Evolutionary conservation across 768 basidiomycete genomes (phyloP).

Genomic region (Lactarius hatsudake): DNA sequence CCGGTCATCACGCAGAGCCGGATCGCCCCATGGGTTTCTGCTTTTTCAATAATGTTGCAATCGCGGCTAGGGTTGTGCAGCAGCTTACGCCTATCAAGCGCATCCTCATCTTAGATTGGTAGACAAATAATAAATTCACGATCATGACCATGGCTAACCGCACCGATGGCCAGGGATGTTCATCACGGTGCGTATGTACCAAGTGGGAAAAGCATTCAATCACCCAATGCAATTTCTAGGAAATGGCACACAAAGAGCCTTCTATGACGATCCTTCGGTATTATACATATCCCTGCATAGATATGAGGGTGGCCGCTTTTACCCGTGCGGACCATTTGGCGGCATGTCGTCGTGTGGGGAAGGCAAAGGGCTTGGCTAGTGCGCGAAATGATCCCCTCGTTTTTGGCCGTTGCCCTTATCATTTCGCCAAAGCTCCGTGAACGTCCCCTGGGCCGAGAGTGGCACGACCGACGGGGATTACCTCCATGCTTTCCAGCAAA

Average conservation of each 20-base stretch:
- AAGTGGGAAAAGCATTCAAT: neutral
- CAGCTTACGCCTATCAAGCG: slow-evolving; percentile 66
- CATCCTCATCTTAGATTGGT: slow-evolving; percentile 96
- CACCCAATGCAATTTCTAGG: slow-evolving; percentile 45
- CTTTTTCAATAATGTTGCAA: slow-evolving; percentile 98
- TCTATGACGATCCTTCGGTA: slow-evolving; percentile 88
- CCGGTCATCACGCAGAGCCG: slow-evolving; percentile 98
- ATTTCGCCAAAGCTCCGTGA: slow-evolving; percentile 68
- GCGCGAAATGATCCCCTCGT: slow-evolving; percentile 34
- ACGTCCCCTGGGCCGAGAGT: slow-evolving; percentile 87
- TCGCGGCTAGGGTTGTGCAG: slow-evolving; percentile 82
- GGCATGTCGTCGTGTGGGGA: slow-evolving; percentile 83
- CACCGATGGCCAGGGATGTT: slow-evolving; percentile 66
- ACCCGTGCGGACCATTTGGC: slow-evolving; percentile 91
- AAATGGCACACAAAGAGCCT: slow-evolving; percentile 95
- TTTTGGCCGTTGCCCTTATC: slow-evolving; percentile 11
- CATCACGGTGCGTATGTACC: slow-evolving; percentile 68
- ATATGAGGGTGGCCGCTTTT: slow-evolving; percentile 88
- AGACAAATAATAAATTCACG: slow-evolving; percentile 33
- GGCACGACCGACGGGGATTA: slow-evolving; percentile 97
- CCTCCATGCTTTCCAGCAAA: slow-evolving; percentile 90
- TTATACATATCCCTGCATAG: slow-evolving; percentile 95
- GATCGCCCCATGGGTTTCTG: slow-evolving; percentile 99
- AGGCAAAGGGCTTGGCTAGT: slow-evolving; percentile 84
- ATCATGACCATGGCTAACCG: slow-evolving; percentile 4